Evolutionary conservation across 345 rosid species (phyloP), one percentile per base, ranked within the genome.

Genomic region (Syzygium jambos): DNA sequence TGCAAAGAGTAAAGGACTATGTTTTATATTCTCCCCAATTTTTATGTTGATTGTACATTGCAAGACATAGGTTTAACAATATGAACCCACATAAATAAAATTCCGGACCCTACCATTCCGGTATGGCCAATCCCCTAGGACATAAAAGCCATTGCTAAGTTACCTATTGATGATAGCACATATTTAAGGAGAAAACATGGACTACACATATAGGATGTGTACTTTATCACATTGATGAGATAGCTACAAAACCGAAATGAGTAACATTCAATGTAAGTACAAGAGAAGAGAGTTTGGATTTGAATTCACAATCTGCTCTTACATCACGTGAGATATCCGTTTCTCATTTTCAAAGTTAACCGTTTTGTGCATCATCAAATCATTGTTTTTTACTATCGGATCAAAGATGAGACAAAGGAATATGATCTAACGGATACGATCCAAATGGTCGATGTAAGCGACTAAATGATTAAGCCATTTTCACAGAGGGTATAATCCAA

Each of bases 221-320:
- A 27, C 34, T 16, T 27, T 27, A 68, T 3, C 6, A 30, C 78
- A 10, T 16, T 68, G 78, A 34, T 17, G 38, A 16, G 23, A 30
- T 16, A 9, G 23, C 78, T 30, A 17, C 6, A 30, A 68, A 16
- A 30, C 43, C 5, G 0, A 65, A 16, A 65, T 4, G 78, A 65
- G 11, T 7, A 65, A 65, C 78, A 30, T 21, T 6, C 78, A 29
- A 29, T 2, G 38, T 61, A 30, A 16, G 17, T 68, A 68, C 34
- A 4, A 30, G 17, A 8, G 23, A 30, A 0, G 23, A 16, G 23
- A 12, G 17, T 68, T 6, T 0, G 0, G 17, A 68, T 68, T 68
- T 16, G 23, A 30, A 16, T 68, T 68, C 7, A 30, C 78, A 8
- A 68, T 0, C 0, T 1, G 1, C 78, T 34, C 46, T 8, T 68